Evolutionary conservation across 2,329 filamentous ascomycete genomes (phyloP).

Genomic region (Fusarium sp.): DNA sequence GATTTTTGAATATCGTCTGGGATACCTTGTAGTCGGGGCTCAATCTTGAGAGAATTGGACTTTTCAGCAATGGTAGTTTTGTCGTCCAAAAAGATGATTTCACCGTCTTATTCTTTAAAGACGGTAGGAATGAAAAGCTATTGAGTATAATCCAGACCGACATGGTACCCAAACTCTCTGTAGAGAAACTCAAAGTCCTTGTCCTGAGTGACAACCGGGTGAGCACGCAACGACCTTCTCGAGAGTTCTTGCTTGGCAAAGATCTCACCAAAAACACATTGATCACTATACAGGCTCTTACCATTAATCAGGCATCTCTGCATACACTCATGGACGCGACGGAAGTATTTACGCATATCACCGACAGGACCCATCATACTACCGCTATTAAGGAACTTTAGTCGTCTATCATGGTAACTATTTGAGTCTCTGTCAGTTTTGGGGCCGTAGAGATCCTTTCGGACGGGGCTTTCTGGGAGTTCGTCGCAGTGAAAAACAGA

Average conservation of each 20-base stretch:
- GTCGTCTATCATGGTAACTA: conserved; percentile 25
- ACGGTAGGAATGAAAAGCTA: conserved; percentile 38
- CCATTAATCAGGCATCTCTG: conserved; percentile 14
- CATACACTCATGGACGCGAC: conserved; percentile 41
- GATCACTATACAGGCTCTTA: conserved; percentile 41
- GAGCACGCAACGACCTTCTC: conserved; percentile 8
- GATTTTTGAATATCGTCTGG: conserved; percentile 25
- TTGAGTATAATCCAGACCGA: conserved; percentile 40
- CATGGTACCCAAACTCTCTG: conserved; percentile 36
- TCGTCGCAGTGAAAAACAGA: conserved; percentile 35
- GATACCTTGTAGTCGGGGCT: conserved; percentile 2
- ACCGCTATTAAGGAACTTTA: conserved; percentile 48
- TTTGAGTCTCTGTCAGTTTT: conserved; percentile 24
- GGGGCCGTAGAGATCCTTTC: conserved; percentile 36
- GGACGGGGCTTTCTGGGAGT: conserved; percentile 31
- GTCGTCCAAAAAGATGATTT: conserved; percentile 30
- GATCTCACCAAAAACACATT: conserved; percentile 48
- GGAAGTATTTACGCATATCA: conserved; percentile 42
- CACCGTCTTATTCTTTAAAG: conserved; percentile 37
- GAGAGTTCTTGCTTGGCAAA: conserved; percentile 47
- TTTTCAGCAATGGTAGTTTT: conserved; percentile 8
- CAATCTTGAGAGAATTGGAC: conserved; percentile 12
- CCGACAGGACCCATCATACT: conserved; percentile 45
- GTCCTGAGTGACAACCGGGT: fast-evolving
- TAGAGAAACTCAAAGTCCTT: conserved; percentile 1